Base-by-base conservation (phyloP, 805 yeast species). In the Millerozyma miso region DNA sequence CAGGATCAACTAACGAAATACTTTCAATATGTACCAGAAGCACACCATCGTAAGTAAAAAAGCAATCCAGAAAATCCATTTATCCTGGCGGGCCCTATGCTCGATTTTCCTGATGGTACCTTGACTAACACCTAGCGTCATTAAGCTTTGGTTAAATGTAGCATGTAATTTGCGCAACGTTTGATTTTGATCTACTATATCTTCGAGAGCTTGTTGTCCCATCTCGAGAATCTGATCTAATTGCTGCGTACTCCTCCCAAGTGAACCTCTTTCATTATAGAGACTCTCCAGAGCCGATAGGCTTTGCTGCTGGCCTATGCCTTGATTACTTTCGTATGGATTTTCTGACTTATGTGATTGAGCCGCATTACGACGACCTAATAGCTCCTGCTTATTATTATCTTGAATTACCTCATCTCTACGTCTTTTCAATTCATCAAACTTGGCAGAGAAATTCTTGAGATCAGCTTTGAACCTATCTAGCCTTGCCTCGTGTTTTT, bases 221-320 rank as follows among this genome's bases (percentile, higher is more conserved):
- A 88, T 85, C 55, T 87, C 97, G 35, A 93, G 62, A 34, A 93
- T 88, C 50, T 87, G 88, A 59, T 93, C 99, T 47, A 93, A 67
- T 58, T 88, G 96, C 42, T 81, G 81, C 34, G 85, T 81, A 0
- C 96, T 89, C 43, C 86, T 70, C 26, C 75, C 74, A 31, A 85
- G 65, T 5, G 79, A 75, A 36, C 77, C 76, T 36, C 74, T 75
- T 55, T 93, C 98, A 48, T 83, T 79, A 48, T 75, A 69, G 43
- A 87, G 63, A 0, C 95, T 95, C 39, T 83, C 82, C 46, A 71
- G 75, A 55, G 79, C 69, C 10, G 66, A 52, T 53, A 69, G 41
- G 17, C 53, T 53, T 23, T 56, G 58, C 38, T 54, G 62, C 20
- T 52, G 51, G 39, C 55, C 61, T 29, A 56, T 56, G 39, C 53